Conservation (phyloP, 768 basidiomycete species). For the Coprinopsis strossmayeri region DNA sequence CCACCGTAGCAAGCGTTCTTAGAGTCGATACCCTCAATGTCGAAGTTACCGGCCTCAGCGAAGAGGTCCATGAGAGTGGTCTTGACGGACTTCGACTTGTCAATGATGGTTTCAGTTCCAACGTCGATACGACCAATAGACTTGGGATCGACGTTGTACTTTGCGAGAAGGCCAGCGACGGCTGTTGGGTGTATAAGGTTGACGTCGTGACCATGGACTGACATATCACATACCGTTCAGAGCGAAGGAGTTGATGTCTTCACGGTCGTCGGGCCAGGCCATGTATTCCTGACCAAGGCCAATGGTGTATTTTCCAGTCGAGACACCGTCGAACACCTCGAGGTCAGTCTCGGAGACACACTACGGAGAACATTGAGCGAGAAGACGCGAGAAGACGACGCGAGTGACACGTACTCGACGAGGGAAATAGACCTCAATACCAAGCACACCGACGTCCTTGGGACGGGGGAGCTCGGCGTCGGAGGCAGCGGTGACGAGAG, state of each 20-base stretch:
- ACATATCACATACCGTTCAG: slow-evolving; percentile 81
- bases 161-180: slow-evolving; percentile 83
- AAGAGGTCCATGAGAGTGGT: slow-evolving; percentile 99
- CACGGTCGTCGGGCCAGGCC: slow-evolving; percentile 98
- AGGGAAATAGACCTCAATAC: slow-evolving; percentile 92
- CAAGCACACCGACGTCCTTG: slow-evolving; percentile 91
- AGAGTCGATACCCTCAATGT: slow-evolving; percentile 98
- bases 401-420: slow-evolving; percentile 56
- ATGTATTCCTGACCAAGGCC: slow-evolving; percentile 97
- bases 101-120: slow-evolving; percentile 98
- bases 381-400: slow-evolving; percentile 5
- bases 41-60: slow-evolving; percentile 84
- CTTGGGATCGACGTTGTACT: slow-evolving; percentile 93
- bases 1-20: slow-evolving; percentile 99
- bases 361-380: slow-evolving; percentile 29
- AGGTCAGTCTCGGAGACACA: slow-evolving; percentile 95
- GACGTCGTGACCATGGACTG: too few relatives aligned
- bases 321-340: slow-evolving; percentile 89
- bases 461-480: slow-evolving; percentile 54
- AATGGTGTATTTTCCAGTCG: slow-evolving; percentile 97
- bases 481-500: slow-evolving; percentile 25
- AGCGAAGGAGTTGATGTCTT: slow-evolving; percentile 98
- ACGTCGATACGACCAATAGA: slow-evolving; percentile 98
- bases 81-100: slow-evolving; percentile 99
- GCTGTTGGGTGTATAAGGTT: too few relatives aligned